Evolutionary conservation across 1,284 basidiomycete genomes (phyloP).

Genomic region (Ceratobasidium sp.): DNA sequence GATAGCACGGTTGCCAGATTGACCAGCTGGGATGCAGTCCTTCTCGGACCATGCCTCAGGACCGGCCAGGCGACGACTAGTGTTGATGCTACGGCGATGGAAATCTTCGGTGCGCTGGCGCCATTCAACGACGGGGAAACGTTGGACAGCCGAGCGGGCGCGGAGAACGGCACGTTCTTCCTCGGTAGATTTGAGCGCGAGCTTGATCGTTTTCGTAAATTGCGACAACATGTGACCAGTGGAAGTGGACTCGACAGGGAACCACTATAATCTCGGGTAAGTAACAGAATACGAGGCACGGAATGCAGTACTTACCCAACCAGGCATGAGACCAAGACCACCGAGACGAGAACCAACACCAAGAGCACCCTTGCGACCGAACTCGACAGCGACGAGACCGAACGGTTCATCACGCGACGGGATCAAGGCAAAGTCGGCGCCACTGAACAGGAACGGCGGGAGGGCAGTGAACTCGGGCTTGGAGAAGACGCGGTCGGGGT

Average conservation of each 20-base stretch:
- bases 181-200: slow-evolving; percentile 87
- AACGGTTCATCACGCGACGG: slow-evolving; percentile 95
- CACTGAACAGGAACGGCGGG: slow-evolving; percentile 91
- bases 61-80: slow-evolving; percentile 72
- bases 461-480: slow-evolving; percentile 93
- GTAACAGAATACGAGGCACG: slow-evolving; percentile 20
- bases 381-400: slow-evolving; percentile 92
- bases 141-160: slow-evolving; percentile 89
- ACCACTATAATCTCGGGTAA: slow-evolving; percentile 67
- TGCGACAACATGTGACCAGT: slow-evolving; percentile 95
- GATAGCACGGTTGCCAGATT: slow-evolving; percentile 53
- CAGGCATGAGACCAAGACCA: slow-evolving; percentile 94
- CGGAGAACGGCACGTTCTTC: slow-evolving; percentile 90
- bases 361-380: slow-evolving; percentile 91
- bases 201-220: slow-evolving; percentile 89
- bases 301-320: slow-evolving; percentile 75
- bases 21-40: slow-evolving; percentile 64
- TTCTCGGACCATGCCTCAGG: slow-evolving; percentile 65
- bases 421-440: slow-evolving; percentile 92
- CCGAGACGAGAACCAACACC: slow-evolving; percentile 92
- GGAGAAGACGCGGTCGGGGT: slow-evolving; percentile 89
- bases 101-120: slow-evolving; percentile 93
- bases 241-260: slow-evolving; percentile 90
- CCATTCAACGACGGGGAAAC: slow-evolving; percentile 97
- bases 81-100: slow-evolving; percentile 81